Conservation (phyloP, 441 rosid genomes). For the Croton setiger region DNA sequence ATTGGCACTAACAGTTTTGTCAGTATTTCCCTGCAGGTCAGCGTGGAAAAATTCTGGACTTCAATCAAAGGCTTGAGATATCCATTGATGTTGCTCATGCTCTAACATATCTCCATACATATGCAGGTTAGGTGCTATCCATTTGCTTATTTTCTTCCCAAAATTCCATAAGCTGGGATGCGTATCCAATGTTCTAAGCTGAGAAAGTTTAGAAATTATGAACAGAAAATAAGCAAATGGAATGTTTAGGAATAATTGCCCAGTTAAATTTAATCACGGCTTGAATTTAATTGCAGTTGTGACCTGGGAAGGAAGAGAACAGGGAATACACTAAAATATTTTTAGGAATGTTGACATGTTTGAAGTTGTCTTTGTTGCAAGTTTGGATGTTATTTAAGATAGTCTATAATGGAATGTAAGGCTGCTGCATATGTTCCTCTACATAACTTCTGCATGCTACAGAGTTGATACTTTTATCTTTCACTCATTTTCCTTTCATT, state of each 20-base stretch:
- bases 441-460: background rate
- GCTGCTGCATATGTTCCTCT: background rate
- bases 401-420: too few relatives aligned
- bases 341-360: background rate
- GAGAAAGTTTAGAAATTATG: background rate
- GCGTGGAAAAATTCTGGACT: conserved; percentile 66
- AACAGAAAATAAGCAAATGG: too few relatives aligned
- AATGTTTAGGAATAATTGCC: too few relatives aligned
- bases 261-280: too few relatives aligned
- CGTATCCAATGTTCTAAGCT: background rate
- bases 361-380: background rate
- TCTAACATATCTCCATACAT: conserved; percentile 84
- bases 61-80: conserved; percentile 87
- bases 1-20: conserved; percentile 11
- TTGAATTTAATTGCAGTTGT: too few relatives aligned
- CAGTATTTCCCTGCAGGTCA: conserved; percentile 42
- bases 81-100: conserved; percentile 95
- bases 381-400: background rate
- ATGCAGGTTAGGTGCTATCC: conserved; percentile 57
- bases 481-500: background rate
- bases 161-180: conserved; percentile 9
- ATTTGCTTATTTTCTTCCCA: background rate
- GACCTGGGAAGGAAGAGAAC: too few relatives aligned
- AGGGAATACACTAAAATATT: background rate
- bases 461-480: background rate